Conservation (phyloP, 768 basidiomycete genomes). For the Leccinum boreale region DNA sequence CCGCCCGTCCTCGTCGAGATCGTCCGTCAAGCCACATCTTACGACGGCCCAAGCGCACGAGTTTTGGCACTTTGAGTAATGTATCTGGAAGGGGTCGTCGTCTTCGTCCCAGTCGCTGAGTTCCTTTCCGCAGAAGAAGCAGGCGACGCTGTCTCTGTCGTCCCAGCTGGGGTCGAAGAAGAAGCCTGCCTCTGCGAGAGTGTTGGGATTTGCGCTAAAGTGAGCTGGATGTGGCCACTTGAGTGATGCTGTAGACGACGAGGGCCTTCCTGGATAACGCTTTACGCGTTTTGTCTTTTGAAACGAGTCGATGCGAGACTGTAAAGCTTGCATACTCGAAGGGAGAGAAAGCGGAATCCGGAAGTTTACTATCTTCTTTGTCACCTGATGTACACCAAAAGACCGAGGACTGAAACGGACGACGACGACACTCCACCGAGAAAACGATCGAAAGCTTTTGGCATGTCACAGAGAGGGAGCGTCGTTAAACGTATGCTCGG, state of each 20-base stretch:
- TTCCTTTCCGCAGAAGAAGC: conserved; percentile 80
- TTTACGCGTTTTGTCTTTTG: conserved; percentile 58
- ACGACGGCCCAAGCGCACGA: conserved; percentile 82
- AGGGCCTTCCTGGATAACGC: conserved; percentile 44
- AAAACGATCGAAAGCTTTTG: conserved; percentile 30
- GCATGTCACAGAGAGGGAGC: conserved; percentile 30
- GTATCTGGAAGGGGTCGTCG: conserved; percentile 86
- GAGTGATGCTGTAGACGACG: conserved; percentile 41
- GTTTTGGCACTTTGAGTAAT: conserved; percentile 62
- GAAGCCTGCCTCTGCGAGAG: conserved; percentile 88
- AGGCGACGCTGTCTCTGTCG: conserved; percentile 73
- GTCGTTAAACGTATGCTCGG: conserved; percentile 72
- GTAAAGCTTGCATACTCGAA: conserved; percentile 47
- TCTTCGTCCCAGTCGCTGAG: conserved; percentile 80
- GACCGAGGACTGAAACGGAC: conserved; percentile 12
- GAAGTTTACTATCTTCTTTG: too few species aligned
- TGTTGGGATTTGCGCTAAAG: conserved; percentile 66
- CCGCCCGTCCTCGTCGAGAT: conserved; percentile 57
- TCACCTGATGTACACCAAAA: conserved; percentile 25
- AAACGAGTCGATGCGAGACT: conserved; percentile 68
- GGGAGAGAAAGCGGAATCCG: too few species aligned
- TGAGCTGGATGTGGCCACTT: conserved; percentile 77
- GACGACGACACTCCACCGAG: not conserved
- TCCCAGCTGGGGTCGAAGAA: conserved; percentile 70
- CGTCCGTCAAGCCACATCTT: conserved; percentile 63